phyloP scores from a whole-genome alignment of 768 basidiomycete species.

The Pulveroboletus sp. region DNA sequence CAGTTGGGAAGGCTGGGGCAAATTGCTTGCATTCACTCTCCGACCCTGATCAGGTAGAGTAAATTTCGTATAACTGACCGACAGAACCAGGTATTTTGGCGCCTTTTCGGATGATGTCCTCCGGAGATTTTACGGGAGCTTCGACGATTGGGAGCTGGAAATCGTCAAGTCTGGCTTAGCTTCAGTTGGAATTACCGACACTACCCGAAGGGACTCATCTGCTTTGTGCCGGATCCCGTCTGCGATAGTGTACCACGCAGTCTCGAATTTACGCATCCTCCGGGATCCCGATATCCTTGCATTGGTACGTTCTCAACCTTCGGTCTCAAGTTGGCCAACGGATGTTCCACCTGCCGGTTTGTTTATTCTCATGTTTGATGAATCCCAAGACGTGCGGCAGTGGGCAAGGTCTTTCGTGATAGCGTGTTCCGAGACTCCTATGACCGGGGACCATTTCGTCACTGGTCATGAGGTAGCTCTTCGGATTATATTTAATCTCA shows the following conservation, averaged over 20 bases:
- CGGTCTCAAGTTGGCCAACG: conserved; percentile 46
- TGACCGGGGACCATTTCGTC: conserved; percentile 44
- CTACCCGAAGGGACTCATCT: conserved; percentile 9
- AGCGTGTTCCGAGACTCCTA: conserved; percentile 38
- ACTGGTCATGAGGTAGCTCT: conserved; percentile 45
- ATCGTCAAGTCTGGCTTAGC: conserved; percentile 48
- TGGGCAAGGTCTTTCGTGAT: conserved; percentile 55
- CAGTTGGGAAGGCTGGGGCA: conserved; percentile 4
- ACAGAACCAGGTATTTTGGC: conserved; percentile 60
- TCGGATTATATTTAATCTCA: conserved; percentile 32
- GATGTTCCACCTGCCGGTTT: conserved; percentile 58
- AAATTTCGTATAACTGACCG: conserved; percentile 11
- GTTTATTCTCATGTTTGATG: conserved; percentile 53
- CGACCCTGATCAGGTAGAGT: conserved; percentile 1
- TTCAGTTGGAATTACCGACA: conserved; percentile 21
- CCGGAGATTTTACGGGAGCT: conserved; percentile 52
- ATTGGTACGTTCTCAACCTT: conserved; percentile 24
- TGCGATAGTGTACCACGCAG: conserved; percentile 55
- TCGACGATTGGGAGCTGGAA: conserved; percentile 63
- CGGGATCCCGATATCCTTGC: conserved; percentile 44
- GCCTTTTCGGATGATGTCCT: conserved; percentile 52
- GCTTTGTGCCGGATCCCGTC: conserved; percentile 42
- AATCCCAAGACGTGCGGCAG: conserved; percentile 43
- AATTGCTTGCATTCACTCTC: conserved; percentile 8
- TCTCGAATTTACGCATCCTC: conserved; percentile 58